These are phyloP conservation scores for Huiozyma naganishii DNA, from an alignment of 805 yeast genomes.

Conservation along the genomic window DNA sequence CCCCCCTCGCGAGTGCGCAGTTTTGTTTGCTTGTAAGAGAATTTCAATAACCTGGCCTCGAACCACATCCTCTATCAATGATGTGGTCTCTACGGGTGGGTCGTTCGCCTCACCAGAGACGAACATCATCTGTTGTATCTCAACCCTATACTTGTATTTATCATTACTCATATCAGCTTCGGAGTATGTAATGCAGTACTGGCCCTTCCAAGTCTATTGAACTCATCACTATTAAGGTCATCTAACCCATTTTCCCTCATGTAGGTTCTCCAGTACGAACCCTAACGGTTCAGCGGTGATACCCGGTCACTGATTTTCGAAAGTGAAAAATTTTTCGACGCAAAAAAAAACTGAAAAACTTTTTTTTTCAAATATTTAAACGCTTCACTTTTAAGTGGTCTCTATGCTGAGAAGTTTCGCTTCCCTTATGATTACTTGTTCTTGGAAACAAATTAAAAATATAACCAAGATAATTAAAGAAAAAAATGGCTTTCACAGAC, in stretches of 20 bases:
- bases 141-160: constrained; percentile 72
- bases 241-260: no score
- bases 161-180: constrained; percentile 15
- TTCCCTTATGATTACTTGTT: no score
- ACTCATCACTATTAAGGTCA: background rate
- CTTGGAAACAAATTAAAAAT: no score
- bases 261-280: no score
- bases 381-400: no score
- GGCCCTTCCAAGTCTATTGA: background rate
- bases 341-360: no score
- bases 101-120: constrained; percentile 92
- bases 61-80: constrained; percentile 91
- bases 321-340: no score
- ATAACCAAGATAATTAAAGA: no score
- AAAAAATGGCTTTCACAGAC: constrained; percentile 61
- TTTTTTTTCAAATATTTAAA: no score
- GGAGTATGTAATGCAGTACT: background rate
- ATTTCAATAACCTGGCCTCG: constrained; percentile 90
- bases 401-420: no score
- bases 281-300: no score
- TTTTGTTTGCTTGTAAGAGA: constrained; percentile 59
- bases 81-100: constrained; percentile 84
- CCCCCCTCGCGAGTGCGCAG: constrained; percentile 72
- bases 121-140: constrained; percentile 98
- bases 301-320: no score